A percentile compares a stretch with the other conserved stretches of the same genome.
These are phyloP conservation scores for Cytospora mali DNA, from an alignment of 2,329 filamentous ascomycete species.

Conservation along the genomic window DNA sequence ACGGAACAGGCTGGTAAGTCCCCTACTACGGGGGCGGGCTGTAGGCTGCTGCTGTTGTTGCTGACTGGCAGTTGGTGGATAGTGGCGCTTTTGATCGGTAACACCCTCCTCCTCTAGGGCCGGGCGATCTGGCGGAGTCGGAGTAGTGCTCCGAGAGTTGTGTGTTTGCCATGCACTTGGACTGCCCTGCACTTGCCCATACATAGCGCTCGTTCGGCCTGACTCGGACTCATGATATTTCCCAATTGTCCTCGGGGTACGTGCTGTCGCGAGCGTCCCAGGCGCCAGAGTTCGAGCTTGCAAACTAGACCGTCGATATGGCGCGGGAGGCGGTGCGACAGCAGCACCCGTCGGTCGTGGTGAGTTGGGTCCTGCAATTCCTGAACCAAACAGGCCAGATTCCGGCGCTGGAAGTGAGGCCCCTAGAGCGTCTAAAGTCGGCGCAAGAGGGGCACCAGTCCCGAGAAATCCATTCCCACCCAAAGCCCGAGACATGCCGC, in stretches of 20 bases:
- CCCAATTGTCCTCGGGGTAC: constrained; percentile 29
- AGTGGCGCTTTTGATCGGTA: constrained; percentile 32
- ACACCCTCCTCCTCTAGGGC: constrained; percentile 38
- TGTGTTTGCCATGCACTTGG: constrained; percentile 4
- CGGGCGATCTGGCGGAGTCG: constrained; percentile 30
- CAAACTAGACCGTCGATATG: constrained; percentile 57
- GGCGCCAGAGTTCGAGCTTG: constrained; percentile 46
- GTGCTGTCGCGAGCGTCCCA: constrained; percentile 25
- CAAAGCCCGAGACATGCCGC: constrained; percentile 49
- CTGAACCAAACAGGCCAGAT: constrained; percentile 41
- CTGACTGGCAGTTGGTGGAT: constrained; percentile 29
- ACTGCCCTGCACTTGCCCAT: constrained; percentile 3
- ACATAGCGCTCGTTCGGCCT: constrained; percentile 24
- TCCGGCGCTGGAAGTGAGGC: constrained; percentile 49
- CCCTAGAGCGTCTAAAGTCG: constrained; percentile 48
- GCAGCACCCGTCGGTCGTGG: constrained; percentile 30
- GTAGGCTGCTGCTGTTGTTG: constrained; percentile 39
- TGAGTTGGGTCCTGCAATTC: constrained; percentile 33
- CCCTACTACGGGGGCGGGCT: constrained; percentile 23
- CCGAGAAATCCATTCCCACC: constrained; percentile 39
- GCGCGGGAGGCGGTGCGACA: constrained; percentile 48
- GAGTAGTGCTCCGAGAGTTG: constrained; percentile 6
- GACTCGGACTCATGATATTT: constrained; percentile 31
- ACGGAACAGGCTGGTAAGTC: constrained; percentile 26
- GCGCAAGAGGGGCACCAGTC: constrained; percentile 36